These are phyloP conservation scores for Pseudopyricularia cyperi DNA, from an alignment of 2,329 filamentous ascomycete genomes.

Conservation along the genomic window DNA sequence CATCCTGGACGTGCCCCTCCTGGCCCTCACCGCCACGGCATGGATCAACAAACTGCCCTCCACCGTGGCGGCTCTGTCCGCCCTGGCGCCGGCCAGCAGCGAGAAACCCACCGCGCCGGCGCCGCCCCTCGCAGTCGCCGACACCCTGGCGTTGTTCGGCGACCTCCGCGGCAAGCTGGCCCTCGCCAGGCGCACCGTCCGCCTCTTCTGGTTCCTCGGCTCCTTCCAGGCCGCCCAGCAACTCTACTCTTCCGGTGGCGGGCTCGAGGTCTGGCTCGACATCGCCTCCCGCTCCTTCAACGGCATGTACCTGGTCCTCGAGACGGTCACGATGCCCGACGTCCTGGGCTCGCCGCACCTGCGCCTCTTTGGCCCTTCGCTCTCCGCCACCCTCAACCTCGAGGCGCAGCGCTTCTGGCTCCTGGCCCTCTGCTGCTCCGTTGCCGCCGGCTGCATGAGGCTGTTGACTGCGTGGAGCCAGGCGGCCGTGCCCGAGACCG, in stretches of 20 bases:
- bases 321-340: constrained; percentile 50
- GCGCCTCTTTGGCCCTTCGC: constrained; percentile 37
- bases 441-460: constrained; percentile 27
- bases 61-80: constrained; percentile 15
- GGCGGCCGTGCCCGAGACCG: constrained; percentile 19
- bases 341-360: constrained; percentile 27
- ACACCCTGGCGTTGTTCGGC: constrained; percentile 13
- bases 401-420: constrained; percentile 63
- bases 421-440: constrained; percentile 40
- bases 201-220: constrained; percentile 55
- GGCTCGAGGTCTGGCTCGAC: constrained; percentile 33
- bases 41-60: constrained; percentile 9
- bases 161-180: constrained; percentile 28
- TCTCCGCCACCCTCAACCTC: constrained; percentile 31
- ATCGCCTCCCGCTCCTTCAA: constrained; percentile 44
- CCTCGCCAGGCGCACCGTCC: constrained; percentile 47
- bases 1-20: constrained; percentile 27
- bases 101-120: constrained; percentile 3
- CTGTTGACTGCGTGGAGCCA: constrained; percentile 23
- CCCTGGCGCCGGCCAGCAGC: constrained; percentile 4
- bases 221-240: constrained; percentile 38
- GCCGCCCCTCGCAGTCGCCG: constrained; percentile 11
- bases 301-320: constrained; percentile 54
- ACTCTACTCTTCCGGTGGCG: constrained; percentile 16
- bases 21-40: constrained; percentile 8